Base-by-base conservation (phyloP, 78 protist genomes). In the slime mould (Dictyostelium discoideum) region DNA sequence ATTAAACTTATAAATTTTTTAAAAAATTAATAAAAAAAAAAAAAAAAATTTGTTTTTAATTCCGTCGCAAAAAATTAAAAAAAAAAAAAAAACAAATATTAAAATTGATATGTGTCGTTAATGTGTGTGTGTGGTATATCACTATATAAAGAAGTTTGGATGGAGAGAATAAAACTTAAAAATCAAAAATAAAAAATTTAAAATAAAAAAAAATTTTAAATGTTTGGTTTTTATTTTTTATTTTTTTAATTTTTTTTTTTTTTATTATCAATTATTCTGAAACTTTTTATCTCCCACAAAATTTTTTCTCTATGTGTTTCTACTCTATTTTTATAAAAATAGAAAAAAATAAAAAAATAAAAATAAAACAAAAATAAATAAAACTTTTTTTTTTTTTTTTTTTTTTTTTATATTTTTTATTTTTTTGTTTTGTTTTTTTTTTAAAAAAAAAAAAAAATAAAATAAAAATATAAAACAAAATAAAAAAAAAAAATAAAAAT, bases 391-490 rank as follows among this genome's bases (percentile, higher is more conserved):
- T 44, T 44, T 44, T 44, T 44, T 2, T 44, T 22, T 29, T 29
- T 20, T n/a, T 29, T 44, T 22, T 29, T 29, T 20, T n/a, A 3
- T 20, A 72, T 29, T 29, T 22, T 16, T 24, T 74, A 24, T 74
- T 37, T 22, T 14, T 32, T n/a, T n/a, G n/a, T n/a, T 32, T 32
- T 32, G 37, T 11, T 18, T 39, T 77, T 42, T 42, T 42, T 42
- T 42, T 2, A 42, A 42, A 42, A 79, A 46, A 92, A 20, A 29
- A 84, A 39, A 39, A 84, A 83, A 73, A 82, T 5, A 80, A 76
- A 74, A 24, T 9, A 54, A 20, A 48, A 29, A 42, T 1, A 67
- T 42, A 73, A 48, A 85, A 46, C 10, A 85, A 60, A 46, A 60
- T 16, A 46, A 26, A 14, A n/a, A 18, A 44, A 54, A 57, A 42